phyloP scores from a whole-genome alignment of 495 filamentous ascomycete species.

The Massariosphaeria phaeospora region DNA sequence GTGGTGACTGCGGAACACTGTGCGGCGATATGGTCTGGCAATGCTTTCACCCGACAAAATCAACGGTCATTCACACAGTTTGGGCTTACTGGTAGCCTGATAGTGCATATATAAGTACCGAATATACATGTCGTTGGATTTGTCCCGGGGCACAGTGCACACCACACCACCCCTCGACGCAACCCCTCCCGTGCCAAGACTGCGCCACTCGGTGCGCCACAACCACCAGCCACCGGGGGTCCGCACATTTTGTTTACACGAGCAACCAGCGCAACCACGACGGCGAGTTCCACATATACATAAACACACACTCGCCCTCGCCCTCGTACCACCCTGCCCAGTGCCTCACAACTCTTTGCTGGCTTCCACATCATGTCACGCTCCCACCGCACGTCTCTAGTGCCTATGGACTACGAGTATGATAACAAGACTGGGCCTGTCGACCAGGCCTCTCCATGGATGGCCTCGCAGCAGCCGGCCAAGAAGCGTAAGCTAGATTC shows the following conservation, averaged over 20 bases:
- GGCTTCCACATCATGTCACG: slow-evolving; percentile 3
- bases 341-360: background rate
- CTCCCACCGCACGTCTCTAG: slow-evolving; percentile 7
- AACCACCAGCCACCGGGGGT: slow-evolving; percentile 4
- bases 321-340: background rate
- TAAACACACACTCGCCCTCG: background rate
- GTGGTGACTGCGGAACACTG: no score
- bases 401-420: slow-evolving; percentile 35
- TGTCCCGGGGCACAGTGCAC: no score
- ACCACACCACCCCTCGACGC: no score
- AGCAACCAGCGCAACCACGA: slow-evolving; percentile 1
- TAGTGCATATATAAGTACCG: no score
- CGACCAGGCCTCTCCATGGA: slow-evolving; percentile 28
- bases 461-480: slow-evolving; percentile 1
- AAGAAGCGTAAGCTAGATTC: slow-evolving; percentile 31
- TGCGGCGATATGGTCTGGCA: no score
- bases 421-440: slow-evolving; percentile 25
- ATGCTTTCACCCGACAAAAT: no score
- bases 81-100: no score
- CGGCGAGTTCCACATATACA: background rate
- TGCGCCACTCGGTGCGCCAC: slow-evolving; percentile 5
- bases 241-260: slow-evolving; percentile 11
- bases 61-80: no score
- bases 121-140: no score
- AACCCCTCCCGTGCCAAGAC: no score